These are phyloP conservation scores for Krasilnikovozyma curviuscula DNA, from an alignment of 768 basidiomycete species.

Conservation along the genomic window DNA sequence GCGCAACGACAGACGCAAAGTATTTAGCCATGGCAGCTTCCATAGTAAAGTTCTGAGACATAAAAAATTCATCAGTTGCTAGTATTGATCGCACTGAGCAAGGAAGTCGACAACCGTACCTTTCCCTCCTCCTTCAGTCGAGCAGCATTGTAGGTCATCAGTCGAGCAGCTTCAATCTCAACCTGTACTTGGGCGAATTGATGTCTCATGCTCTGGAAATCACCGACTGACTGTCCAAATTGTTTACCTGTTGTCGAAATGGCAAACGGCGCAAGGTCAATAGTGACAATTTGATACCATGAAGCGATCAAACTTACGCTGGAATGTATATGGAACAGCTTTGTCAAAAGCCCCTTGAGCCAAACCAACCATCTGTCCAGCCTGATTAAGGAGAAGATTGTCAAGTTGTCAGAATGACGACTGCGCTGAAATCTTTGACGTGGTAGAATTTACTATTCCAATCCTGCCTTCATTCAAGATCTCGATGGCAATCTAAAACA, in stretches of 20 bases:
- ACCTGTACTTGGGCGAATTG: slow-evolving; percentile 79
- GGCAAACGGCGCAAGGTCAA: too few species aligned
- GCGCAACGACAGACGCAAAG: slow-evolving; percentile 63
- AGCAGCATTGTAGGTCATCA: slow-evolving; percentile 92
- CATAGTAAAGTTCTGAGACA: slow-evolving; percentile 46
- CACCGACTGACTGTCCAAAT: slow-evolving; percentile 82
- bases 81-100: not conserved
- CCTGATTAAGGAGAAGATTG: not conserved
- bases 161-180: slow-evolving; percentile 71
- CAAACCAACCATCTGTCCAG: slow-evolving; percentile 68
- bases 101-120: too few species aligned
- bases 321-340: slow-evolving; percentile 82
- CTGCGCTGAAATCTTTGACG: not conserved
- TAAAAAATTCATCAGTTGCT: not conserved
- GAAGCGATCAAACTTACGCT: too few species aligned
- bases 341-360: slow-evolving; percentile 95
- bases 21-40: slow-evolving; percentile 99
- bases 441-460: slow-evolving; percentile 68
- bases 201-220: slow-evolving; percentile 87
- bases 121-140: slow-evolving; percentile 33
- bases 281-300: too few species aligned
- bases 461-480: slow-evolving; percentile 94
- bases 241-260: too few species aligned
- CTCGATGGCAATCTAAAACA: slow-evolving; percentile 64
- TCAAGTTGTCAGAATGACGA: not conserved